Evolutionary conservation across 2,329 filamentous ascomycete species (phyloP), one percentile per base, ranked within the genome.

Genomic region (Colletotrichum gigasporum): DNA sequence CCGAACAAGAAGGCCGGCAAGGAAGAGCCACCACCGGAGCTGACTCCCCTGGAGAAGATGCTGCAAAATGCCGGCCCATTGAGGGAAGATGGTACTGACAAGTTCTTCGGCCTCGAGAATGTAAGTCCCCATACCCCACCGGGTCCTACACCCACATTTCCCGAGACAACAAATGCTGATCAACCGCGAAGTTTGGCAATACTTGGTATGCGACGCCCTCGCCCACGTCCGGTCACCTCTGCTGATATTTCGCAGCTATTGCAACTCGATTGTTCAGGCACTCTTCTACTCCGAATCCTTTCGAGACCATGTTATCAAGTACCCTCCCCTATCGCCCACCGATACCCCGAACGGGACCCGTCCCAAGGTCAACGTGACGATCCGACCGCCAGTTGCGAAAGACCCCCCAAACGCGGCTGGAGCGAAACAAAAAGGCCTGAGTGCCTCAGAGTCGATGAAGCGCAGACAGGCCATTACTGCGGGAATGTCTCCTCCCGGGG

Each of bases 31-130:
- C 68, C 78, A n/a, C 79, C 79, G n/a, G 88, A 90, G 71, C 70
- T 85, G 56, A 90, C 87, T 2, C 87, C 88, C 3, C 71, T 90
- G 62, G 85, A 90, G 71, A 90, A 93, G 82, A 91, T 96, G 84
- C 85, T 99, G 30, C 86, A 89, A 71, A 91, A 93, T 78, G 89
- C 92, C 63, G 94, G 94, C 3, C 89, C 94, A 2, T 81, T 96
- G 69, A 89, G 93, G 72, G 83, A 86, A 70, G 94, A 98, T 79
- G 96, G 96, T 56, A 97, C 92, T 75, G 96, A 98, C 82, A 97
- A 97, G 82, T 99, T 97, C 82, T 98, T 96, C 80, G 96, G 96
- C 14, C 91, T 98, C 76, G 96, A 99, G 80, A 99, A 99, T 81
- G 95, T 98, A 85, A 80, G 92, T 83, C 66, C 56, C 14, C 32